These are phyloP conservation scores for Talaromyces sp. DNA, from an alignment of 2,329 filamentous ascomycete genomes.

Conservation along the genomic window DNA sequence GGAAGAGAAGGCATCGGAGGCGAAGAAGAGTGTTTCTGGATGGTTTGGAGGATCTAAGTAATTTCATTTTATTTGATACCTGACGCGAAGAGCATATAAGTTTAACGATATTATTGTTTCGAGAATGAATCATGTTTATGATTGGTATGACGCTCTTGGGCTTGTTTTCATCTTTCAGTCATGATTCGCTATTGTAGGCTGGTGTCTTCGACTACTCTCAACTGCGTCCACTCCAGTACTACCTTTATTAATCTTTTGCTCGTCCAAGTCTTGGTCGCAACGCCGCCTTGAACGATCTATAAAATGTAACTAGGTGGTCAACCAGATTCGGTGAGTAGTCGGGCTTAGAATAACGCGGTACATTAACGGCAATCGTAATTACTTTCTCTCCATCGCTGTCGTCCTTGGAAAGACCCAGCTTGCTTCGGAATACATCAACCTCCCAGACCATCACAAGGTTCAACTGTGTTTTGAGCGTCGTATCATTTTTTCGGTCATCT, in stretches of 20 bases:
- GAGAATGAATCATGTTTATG: too few relatives aligned
- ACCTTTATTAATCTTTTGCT: background rate
- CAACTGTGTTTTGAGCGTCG: background rate
- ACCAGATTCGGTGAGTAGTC: too few relatives aligned
- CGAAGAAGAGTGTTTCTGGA: constrained; percentile 76
- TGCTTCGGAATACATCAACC: background rate
- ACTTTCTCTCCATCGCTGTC: background rate
- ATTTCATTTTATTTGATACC: background rate
- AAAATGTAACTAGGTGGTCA: too few relatives aligned
- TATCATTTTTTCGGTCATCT: background rate
- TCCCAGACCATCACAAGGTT: background rate
- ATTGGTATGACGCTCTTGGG: background rate
- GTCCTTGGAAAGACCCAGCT: background rate
- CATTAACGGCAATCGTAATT: background rate
- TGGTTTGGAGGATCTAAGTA: constrained; percentile 66
- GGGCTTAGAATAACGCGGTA: background rate
- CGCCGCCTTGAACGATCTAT: background rate
- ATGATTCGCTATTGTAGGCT: background rate
- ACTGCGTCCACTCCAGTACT: background rate
- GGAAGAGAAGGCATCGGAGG: constrained; percentile 72
- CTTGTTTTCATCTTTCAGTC: background rate
- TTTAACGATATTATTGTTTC: background rate
- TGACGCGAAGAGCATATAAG: background rate
- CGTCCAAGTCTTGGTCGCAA: background rate
- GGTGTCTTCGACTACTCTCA: background rate